phyloP scores from a whole-genome alignment of 1,284 basidiomycete species.

The Wallemia hederae region DNA sequence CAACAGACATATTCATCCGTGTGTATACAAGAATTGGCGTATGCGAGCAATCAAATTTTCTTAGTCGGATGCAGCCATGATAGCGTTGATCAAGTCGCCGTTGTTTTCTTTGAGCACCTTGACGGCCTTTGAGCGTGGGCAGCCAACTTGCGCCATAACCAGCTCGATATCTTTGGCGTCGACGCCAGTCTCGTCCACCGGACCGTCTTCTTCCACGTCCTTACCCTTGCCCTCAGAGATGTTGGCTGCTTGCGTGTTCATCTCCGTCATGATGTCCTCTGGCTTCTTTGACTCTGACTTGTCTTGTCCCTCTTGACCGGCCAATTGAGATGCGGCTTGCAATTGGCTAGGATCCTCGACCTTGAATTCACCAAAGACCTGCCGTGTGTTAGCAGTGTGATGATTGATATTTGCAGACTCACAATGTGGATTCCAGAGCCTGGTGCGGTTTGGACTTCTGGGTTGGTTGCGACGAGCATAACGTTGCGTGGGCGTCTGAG shows the following conservation, averaged over 20 bases:
- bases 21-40: not conserved
- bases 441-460: constrained; percentile 92
- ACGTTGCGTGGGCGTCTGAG: constrained; percentile 83
- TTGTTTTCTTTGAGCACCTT: constrained; percentile 59
- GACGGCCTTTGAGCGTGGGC: constrained; percentile 63
- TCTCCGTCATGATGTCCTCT: constrained; percentile 27
- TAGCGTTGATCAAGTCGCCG: constrained; percentile 31
- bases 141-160: constrained; percentile 52
- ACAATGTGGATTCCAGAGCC: constrained; percentile 97
- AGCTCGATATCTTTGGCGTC: constrained; percentile 87
- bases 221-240: constrained; percentile 28
- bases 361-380: constrained; percentile 16
- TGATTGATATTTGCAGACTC: not conserved
- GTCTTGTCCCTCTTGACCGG: constrained; percentile 21
- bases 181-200: constrained; percentile 21
- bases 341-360: constrained; percentile 78
- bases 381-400: not conserved
- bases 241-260: constrained; percentile 18
- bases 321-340: constrained; percentile 54
- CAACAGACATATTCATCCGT: not conserved
- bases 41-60: not conserved
- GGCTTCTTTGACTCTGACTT: constrained; percentile 15
- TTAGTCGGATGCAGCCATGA: constrained; percentile 1
- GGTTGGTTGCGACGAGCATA: constrained; percentile 69
- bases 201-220: constrained; percentile 18